Evolutionary conservation across 106 monocot species (phyloP), one percentile per base, ranked within the genome.

Genomic region (Chionographis japonica): DNA sequence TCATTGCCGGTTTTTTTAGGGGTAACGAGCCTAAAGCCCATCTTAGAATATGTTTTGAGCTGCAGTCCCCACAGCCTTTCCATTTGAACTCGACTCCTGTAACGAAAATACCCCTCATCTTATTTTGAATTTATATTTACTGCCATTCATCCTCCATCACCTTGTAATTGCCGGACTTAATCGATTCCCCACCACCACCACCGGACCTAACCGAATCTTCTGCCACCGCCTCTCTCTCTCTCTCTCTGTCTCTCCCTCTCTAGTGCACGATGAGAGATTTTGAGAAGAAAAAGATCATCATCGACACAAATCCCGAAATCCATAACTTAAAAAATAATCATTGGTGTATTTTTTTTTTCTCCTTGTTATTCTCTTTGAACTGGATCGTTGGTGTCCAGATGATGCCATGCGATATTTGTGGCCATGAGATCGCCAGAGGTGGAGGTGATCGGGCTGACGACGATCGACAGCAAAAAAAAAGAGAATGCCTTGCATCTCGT

Each of bases 221-320:
- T n/a, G n/a, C n/a, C n/a, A n/a, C 27, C 27, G 1, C 27, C 27
- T 27, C 27, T 27, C 9, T 40, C 16, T 37, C 72, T 63, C 35
- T 40, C 6, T 41, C 17, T 15, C 4, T 10, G 6, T 16, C 46
- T 53, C 17, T 38, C 39, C 3, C 16, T 4, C 20, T 64, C 53
- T 46, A 14, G 4, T 8, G 8, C 6, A n/a, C 52, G 63, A 94
- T 90, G 85, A 90, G 84, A 52, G 80, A 74, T 72, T 49, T 17
- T 17, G 84, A 60, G 79, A 91, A 65, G 86, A 95, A 91, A 75
- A 95, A 86, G 86, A 66, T 95, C 72, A 80, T 95, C 75, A 91
- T 95, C 77, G 91, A 95, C 82, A 91, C 91, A 38, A 91, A 95
- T 52, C 95, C 95, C 4, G 95, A 91, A 43, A 86, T 95, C 65